Conservation (phyloP, 2,329 filamentous ascomycete species). For the Bipolaris gigantea region DNA sequence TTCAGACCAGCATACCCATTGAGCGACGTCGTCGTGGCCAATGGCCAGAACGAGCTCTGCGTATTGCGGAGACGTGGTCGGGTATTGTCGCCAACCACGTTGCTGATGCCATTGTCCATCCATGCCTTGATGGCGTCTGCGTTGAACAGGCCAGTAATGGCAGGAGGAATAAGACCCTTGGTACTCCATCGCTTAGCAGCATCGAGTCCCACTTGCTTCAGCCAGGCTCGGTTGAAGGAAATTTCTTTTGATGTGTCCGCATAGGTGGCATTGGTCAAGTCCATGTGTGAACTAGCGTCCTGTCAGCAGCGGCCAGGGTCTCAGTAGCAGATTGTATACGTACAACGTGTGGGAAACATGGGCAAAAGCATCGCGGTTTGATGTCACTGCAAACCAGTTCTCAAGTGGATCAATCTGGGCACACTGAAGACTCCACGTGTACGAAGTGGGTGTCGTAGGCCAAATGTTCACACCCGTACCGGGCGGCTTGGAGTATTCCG, state of each 20-base stretch:
- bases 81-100: conserved; percentile 67
- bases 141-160: conserved; percentile 66
- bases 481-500: conserved; percentile 51
- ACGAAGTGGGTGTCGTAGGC: conserved; percentile 48
- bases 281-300: conserved; percentile 52
- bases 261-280: conserved; percentile 63
- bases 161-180: conserved; percentile 62
- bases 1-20: conserved; percentile 61
- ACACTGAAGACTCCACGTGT: conserved; percentile 56
- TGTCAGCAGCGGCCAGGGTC: conserved; percentile 6
- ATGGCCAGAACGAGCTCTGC: conserved; percentile 58
- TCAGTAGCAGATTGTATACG: conserved; percentile 4
- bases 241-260: conserved; percentile 60
- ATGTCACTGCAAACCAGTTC: conserved; percentile 56
- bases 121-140: conserved; percentile 64
- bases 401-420: conserved; percentile 55
- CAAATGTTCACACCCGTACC: conserved; percentile 45
- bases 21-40: conserved; percentile 53
- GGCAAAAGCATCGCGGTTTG: conserved; percentile 58
- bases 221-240: conserved; percentile 62
- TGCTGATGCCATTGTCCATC: conserved; percentile 61
- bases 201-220: conserved; percentile 57
- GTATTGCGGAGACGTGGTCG: conserved; percentile 57
- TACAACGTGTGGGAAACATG: conserved; percentile 65
- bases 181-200: conserved; percentile 53